Conservation (phyloP, 495 filamentous ascomycete species). For the Opeltia flavorubescens region DNA sequence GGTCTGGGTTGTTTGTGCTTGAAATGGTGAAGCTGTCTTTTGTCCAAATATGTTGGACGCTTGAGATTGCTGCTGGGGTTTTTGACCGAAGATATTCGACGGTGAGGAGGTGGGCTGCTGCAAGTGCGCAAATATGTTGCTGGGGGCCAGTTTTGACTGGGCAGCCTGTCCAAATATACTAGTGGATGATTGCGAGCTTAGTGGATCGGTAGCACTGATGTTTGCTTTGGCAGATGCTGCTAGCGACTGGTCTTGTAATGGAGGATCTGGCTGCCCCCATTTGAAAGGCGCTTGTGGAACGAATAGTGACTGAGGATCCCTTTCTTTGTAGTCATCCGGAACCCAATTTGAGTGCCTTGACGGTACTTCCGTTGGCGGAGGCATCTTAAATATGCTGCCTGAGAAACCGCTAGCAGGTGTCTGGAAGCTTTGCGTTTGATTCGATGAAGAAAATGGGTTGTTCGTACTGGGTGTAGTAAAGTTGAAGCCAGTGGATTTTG, state of each 20-base stretch:
- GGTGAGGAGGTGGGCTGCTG: conserved; percentile 9
- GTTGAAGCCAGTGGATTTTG: conserved; percentile 19
- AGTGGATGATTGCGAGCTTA: conserved; percentile 1
- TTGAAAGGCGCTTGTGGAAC: conserved; percentile 10
- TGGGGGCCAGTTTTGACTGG: conserved; percentile 16
- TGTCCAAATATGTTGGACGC: conserved; percentile 3
- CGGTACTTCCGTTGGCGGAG: conserved; percentile 2
- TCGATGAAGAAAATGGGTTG: conserved; percentile 29
- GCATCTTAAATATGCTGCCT: conserved; percentile 24
- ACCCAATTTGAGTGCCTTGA: neutral
- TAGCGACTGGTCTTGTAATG: conserved; percentile 12
- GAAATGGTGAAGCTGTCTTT: conserved; percentile 5
- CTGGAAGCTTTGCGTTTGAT: conserved; percentile 13
- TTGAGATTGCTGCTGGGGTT: conserved; percentile 8
- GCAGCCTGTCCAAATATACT: conserved; percentile 18
- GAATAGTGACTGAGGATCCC: conserved; percentile 4
- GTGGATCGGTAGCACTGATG: conserved; percentile 6
- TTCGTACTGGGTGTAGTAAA: conserved; percentile 16
- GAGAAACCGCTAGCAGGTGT: conserved; percentile 17
- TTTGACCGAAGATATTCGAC: conserved; percentile 3
- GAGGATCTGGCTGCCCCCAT: conserved; percentile 16
- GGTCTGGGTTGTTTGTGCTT: conserved; percentile 7
- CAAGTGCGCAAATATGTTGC: conserved; percentile 20
- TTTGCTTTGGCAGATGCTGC: neutral
- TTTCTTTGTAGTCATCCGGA: neutral